These are phyloP conservation scores for Rhizophagus sp. DNA, from an alignment of 192 early-diverging fungal genomes.

Conservation along the genomic window DNA sequence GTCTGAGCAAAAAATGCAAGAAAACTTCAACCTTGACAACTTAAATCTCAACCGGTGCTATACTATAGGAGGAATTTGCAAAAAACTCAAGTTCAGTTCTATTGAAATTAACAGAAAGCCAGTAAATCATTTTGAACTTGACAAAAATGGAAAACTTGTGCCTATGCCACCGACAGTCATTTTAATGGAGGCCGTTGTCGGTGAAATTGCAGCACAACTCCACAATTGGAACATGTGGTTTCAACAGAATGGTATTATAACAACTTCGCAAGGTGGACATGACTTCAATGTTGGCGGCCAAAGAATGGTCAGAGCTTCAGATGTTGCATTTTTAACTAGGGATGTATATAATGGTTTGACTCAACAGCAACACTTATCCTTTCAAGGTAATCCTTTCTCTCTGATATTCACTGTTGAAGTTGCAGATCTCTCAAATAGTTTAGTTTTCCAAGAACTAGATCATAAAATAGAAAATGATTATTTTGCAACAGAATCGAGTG, in stretches of 20 bases:
- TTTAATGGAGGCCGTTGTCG: constrained; percentile 15
- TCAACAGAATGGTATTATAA: constrained; percentile 23
- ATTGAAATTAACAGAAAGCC: constrained; percentile 20
- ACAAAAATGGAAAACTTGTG: constrained; percentile 19
- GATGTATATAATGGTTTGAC: constrained; percentile 26
- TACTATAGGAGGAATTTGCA: constrained; percentile 1
- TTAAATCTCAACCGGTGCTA: no score
- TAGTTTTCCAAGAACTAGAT: constrained; percentile 17
- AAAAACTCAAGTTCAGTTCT: constrained; percentile 3
- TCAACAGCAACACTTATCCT: constrained; percentile 20
- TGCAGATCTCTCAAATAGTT: not conserved
- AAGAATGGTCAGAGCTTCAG: constrained; percentile 6
- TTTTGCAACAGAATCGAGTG: not conserved
- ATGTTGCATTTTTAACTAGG: constrained; percentile 12
- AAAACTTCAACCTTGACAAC: no score
- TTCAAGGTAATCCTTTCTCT: constrained; percentile 20
- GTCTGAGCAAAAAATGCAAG: no score
- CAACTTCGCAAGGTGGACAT: constrained; percentile 19
- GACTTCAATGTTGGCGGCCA: constrained; percentile 18
- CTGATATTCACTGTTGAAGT: constrained; percentile 21
- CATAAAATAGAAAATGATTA: constrained; percentile 22
- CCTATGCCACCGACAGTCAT: constrained; percentile 17
- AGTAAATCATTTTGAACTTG: constrained; percentile 23
- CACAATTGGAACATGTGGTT: constrained; percentile 9
- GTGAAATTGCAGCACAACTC: constrained; percentile 5